Conservation (phyloP, 805 yeast genomes). For the Priceomyces castillae region DNA sequence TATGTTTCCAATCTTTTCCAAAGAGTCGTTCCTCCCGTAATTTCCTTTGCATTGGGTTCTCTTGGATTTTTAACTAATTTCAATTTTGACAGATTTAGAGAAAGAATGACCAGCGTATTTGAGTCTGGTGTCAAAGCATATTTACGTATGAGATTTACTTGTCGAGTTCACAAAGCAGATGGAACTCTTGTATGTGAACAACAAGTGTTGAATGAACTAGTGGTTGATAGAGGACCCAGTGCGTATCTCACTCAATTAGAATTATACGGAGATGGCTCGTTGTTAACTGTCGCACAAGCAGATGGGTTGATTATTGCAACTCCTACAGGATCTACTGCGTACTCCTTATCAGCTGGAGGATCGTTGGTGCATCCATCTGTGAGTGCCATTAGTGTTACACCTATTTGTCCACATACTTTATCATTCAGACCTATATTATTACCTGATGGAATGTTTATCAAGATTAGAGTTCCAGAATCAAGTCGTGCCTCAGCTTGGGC, state of each 20-base stretch:
- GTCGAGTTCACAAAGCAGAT: constrained; percentile 57
- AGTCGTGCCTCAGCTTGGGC: constrained; percentile 95
- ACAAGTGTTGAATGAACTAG: constrained; percentile 85
- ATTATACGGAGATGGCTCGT: constrained; percentile 80
- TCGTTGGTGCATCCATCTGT: constrained; percentile 93
- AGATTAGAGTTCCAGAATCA: constrained; percentile 72
- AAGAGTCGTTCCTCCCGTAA: constrained; percentile 46
- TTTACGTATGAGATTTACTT: constrained; percentile 82
- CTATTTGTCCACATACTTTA: constrained; percentile 93
- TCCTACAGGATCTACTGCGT: constrained; percentile 96
- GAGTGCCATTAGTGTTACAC: constrained; percentile 88
- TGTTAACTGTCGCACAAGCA: constrained; percentile 88
- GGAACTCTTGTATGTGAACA: constrained; percentile 60
- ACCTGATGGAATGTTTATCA: constrained; percentile 88
- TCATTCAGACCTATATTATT: constrained; percentile 88
- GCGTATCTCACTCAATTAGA: constrained; percentile 90
- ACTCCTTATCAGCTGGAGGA: constrained; percentile 93
- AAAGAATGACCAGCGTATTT: constrained; percentile 54
- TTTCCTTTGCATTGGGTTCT: constrained; percentile 44
- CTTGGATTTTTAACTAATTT: constrained; percentile 65
- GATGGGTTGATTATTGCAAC: constrained; percentile 92
- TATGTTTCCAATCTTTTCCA: constrained; percentile 43
- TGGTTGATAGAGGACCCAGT: constrained; percentile 90
- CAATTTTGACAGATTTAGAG: constrained; percentile 68
- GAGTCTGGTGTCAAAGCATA: constrained; percentile 71